A percentile compares a stretch with the other conserved stretches of the same genome.
phyloP scores from a whole-genome alignment of 352 stramenopile species.

The Thalassiosira oceanica region DNA sequence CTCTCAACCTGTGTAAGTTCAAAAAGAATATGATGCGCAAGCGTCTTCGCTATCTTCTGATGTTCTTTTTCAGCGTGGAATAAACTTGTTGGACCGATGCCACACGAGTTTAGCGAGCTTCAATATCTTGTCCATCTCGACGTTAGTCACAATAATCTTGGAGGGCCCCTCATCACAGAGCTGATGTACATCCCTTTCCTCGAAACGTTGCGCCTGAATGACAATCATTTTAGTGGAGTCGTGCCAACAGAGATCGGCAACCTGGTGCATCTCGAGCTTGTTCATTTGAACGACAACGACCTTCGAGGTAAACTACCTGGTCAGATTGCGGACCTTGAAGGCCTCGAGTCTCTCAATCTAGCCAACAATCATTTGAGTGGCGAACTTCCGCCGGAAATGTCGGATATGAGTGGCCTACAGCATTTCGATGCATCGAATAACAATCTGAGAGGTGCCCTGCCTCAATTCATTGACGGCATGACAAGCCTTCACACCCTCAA shows the following conservation, averaged over 20 bases:
- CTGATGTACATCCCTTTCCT: constrained; percentile 28
- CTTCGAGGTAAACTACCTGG: constrained; percentile 19
- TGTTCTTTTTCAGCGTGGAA: too few species aligned
- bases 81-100: constrained; percentile 24
- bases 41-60: too few species aligned
- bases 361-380: constrained; percentile 43
- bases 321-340: constrained; percentile 26
- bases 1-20: constrained; percentile 36
- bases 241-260: constrained; percentile 29
- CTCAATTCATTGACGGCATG: constrained; percentile 29
- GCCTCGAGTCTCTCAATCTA: constrained; percentile 27
- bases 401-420: constrained; percentile 23
- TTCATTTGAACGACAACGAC: constrained; percentile 20
- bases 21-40: too few species aligned
- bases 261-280: constrained; percentile 27
- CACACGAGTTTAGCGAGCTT: constrained; percentile 28
- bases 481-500: constrained; percentile 45
- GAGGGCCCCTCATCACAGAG: constrained; percentile 22
- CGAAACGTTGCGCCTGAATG: constrained; percentile 27
- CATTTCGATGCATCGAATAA: constrained; percentile 38
- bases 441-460: constrained; percentile 18
- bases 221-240: constrained; percentile 44
- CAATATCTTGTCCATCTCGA: constrained; percentile 24
- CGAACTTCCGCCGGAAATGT: constrained; percentile 22
- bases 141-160: constrained; percentile 43